Percentiles rank a stretch among this genome's conserved stretches.
phyloP scores from a whole-genome alignment of 2,329 filamentous ascomycete genomes.

The Aspergillus aculeatinus region DNA sequence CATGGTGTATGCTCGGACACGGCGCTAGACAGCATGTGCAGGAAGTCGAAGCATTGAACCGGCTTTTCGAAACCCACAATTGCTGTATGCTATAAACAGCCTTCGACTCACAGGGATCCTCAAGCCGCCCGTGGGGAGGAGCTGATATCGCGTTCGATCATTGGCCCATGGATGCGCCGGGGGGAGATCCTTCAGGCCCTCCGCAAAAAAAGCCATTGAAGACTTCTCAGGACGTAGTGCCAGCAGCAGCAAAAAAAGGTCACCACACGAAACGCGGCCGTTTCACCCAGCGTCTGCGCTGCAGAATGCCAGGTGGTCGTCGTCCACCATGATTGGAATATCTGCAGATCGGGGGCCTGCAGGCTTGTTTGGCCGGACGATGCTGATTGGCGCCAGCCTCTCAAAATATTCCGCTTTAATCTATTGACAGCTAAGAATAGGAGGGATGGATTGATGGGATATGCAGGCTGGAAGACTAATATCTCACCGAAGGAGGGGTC shows the following conservation, averaged over 20 bases:
- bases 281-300: constrained; percentile 21
- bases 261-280: constrained; percentile 28
- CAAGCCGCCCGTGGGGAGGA: constrained; percentile 26
- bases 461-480: background rate
- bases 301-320: constrained; percentile 6
- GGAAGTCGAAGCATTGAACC: constrained; percentile 24
- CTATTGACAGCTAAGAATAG: constrained; percentile 2
- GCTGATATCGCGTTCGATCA: constrained; percentile 14
- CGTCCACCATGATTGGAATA: constrained; percentile 11
- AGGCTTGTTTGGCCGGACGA: background rate
- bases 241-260: constrained; percentile 7
- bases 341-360: constrained; percentile 4
- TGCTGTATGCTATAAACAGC: constrained; percentile 28
- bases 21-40: constrained; percentile 14
- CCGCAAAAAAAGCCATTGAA: background rate
- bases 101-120: constrained; percentile 22
- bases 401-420: background rate
- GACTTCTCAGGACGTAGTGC: background rate
- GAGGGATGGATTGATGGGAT: background rate
- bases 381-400: constrained; percentile 1
- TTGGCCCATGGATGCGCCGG: constrained; percentile 28
- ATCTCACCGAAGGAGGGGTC: constrained; percentile 8
- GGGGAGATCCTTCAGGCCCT: constrained; percentile 15
- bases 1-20: background rate
- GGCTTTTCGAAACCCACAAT: constrained; percentile 23